Base-by-base conservation (phyloP, 257 asterid species). In the Cordia subcordata region DNA sequence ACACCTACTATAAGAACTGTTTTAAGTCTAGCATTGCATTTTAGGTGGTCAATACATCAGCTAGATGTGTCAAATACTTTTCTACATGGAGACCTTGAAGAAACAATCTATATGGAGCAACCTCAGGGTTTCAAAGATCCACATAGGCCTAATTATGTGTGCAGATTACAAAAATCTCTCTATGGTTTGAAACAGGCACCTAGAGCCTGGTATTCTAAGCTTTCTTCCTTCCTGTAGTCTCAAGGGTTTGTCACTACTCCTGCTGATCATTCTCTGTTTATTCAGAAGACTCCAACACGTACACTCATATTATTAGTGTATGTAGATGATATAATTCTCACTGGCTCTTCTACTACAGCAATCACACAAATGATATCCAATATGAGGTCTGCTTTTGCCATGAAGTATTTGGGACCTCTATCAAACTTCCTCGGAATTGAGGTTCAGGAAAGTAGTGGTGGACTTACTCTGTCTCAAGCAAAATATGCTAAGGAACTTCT, bases 171-270 rank as follows among this genome's bases (percentile, higher is more conserved):
- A 1, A 54, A 54, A 35, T 14, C 39, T 1, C 12, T 54, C 0
- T 54, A 54, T 54, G 42, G 59, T 2, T 27, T 54, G 4, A 54
- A 54, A 13, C 40, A 54, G 8, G 11, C 59, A 1, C 59, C 59
- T 5, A 3, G 42, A 6, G 59, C 3, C 0, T 54, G 59, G 19
- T 23, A 22, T 23, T 13, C 13, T 10, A 2, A 27, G 5, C 39
- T 54, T 35, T 11, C 8, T 1, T 3, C n/a, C 14, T 14, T 19
- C n/a, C 6, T 54, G 1, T n/a, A 22, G 4, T 27, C 6, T 3
- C 38, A 1, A 15, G 59, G 59, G 0, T 54, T 54, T 22, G 11
- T 11, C 8, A 0, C 59, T n/a, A n/a, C 0, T 54, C 59, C 12
- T 8, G n/a, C 39, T 5, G 39, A 54, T 35, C 10, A 40, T 9